Conservation (phyloP, 2,329 filamentous ascomycete species). For the Neonectria neomacrospora region DNA sequence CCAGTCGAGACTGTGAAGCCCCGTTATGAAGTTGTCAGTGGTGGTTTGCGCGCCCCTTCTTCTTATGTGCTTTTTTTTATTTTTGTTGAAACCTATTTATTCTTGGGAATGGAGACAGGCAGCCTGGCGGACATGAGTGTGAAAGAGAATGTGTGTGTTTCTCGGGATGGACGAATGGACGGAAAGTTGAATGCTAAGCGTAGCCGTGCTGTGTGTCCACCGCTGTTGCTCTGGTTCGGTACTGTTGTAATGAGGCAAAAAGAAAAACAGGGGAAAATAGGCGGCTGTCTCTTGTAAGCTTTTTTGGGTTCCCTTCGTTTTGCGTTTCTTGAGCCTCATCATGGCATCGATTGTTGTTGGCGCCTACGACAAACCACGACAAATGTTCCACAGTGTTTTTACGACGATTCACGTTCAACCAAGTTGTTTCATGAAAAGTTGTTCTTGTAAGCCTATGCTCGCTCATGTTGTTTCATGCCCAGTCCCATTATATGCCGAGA, state of each 20-base stretch:
- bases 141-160: conserved; percentile 28
- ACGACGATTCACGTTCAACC: neutral
- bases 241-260: conserved; percentile 43
- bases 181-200: conserved; percentile 39
- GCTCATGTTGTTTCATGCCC: conserved; percentile 12
- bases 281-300: conserved; percentile 25
- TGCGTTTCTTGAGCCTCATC: neutral
- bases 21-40: conserved; percentile 25
- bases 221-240: conserved; percentile 36
- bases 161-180: conserved; percentile 20
- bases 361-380: neutral
- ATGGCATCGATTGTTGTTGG: neutral
- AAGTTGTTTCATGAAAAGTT: neutral
- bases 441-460: conserved; percentile 2
- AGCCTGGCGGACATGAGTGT: conserved; percentile 30
- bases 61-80: conserved; percentile 41
- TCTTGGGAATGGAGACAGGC: conserved; percentile 42
- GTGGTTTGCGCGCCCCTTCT: conserved; percentile 29
- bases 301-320: neutral
- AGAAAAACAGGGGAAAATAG: conserved; percentile 30
- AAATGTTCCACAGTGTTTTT: neutral
- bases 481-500: conserved; percentile 7
- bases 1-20: conserved; percentile 18
- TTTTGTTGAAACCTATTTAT: conserved; percentile 43
- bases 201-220: conserved; percentile 39